These are phyloP conservation scores for Aspergillus bridgeri DNA, from an alignment of 495 filamentous ascomycete species.

Conservation along the genomic window DNA sequence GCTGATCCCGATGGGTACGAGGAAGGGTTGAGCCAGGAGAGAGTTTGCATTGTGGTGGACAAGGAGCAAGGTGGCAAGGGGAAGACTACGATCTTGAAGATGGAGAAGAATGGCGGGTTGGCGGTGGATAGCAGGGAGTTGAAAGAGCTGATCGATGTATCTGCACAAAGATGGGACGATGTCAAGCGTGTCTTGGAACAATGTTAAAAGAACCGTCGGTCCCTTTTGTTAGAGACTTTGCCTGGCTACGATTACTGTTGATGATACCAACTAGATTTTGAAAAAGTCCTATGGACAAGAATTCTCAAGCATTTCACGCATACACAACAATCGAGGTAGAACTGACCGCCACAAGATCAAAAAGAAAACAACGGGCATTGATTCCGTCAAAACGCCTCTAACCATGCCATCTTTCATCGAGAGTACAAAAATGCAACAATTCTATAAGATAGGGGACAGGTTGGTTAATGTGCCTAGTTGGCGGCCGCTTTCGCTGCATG, in stretches of 20 bases:
- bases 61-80: conserved; percentile 45
- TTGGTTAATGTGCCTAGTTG: not conserved
- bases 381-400: conserved; percentile 7
- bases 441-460: not conserved
- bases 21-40: conserved; percentile 75
- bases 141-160: conserved; percentile 49
- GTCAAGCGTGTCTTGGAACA: conserved; percentile 45
- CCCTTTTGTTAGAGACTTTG: conserved; percentile 2
- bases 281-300: conserved; percentile 1
- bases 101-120: conserved; percentile 83
- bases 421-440: not conserved
- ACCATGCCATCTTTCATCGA: not conserved
- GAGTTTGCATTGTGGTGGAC: conserved; percentile 69
- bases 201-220: conserved; percentile 24
- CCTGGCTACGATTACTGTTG: conserved; percentile 17
- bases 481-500: conserved; percentile 11
- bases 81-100: conserved; percentile 56
- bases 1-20: conserved; percentile 89
- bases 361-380: not conserved
- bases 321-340: not conserved
- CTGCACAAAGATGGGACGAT: conserved; percentile 53
- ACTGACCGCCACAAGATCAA: not conserved
- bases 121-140: conserved; percentile 54
- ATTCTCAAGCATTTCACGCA: not conserved
- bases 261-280: conserved; percentile 30